Percentiles rank a stretch among this genome's conserved stretches.
phyloP scores from a whole-genome alignment of 176 grass and related monocot species.

The Oryza australiensis region DNA sequence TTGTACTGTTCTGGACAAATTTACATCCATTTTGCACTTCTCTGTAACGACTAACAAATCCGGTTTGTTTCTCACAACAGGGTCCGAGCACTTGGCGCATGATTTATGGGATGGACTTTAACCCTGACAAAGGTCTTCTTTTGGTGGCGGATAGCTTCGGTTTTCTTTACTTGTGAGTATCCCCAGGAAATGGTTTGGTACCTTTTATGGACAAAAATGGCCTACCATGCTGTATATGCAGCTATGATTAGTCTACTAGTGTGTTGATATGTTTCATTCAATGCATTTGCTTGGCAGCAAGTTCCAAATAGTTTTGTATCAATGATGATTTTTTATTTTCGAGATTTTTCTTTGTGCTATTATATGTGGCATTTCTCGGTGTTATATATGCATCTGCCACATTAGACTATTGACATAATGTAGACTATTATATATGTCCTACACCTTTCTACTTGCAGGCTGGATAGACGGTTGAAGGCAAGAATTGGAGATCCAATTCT shows the following conservation, averaged over 20 bases:
- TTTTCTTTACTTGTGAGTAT: conserved; percentile 85
- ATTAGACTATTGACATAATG: neutral
- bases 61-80: conserved; percentile 44
- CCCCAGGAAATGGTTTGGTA: neutral
- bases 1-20: conserved; percentile 3
- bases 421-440: neutral
- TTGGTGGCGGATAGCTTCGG: conserved; percentile 94
- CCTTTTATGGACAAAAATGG: neutral
- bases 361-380: neutral
- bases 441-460: conserved; percentile 31
- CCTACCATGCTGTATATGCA: conserved; percentile 1
- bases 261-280: neutral
- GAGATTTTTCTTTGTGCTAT: neutral
- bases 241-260: neutral
- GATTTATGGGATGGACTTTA: conserved; percentile 96
- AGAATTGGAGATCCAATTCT: conserved; percentile 66
- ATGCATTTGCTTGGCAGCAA: conserved; percentile 27
- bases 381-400: neutral
- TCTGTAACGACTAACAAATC: neutral
- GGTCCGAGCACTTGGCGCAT: conserved; percentile 85
- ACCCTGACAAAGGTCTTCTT: conserved; percentile 73
- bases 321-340: neutral
- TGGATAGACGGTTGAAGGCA: conserved; percentile 71
- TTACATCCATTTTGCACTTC: neutral
- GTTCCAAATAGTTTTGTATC: conserved; percentile 12